Conservation (phyloP, 129 eudicot genomes). For the Chrysanthemum seticuspe region DNA sequence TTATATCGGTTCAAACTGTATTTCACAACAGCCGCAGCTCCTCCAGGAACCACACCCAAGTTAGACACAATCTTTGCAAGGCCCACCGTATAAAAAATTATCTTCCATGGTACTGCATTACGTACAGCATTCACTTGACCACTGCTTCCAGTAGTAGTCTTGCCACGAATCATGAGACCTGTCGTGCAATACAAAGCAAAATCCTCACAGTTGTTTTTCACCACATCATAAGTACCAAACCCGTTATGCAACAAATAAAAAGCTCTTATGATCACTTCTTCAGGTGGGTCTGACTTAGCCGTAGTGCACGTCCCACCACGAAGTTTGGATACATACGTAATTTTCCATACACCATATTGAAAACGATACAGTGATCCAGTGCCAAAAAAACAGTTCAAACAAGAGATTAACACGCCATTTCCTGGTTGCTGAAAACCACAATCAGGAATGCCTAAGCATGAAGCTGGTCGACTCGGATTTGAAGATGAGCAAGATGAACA, state of each 20-base stretch:
- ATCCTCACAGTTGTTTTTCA: constrained; percentile 53
- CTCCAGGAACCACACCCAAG: too few species aligned
- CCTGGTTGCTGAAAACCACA: constrained; percentile 34
- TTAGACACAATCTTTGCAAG: too few species aligned
- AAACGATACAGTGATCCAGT: constrained; percentile 41
- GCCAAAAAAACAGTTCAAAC: constrained; percentile 51
- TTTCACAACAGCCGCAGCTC: too few species aligned
- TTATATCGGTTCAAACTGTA: too few species aligned
- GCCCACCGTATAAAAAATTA: too few species aligned
- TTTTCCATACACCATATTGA: constrained; percentile 38
- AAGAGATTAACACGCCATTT: constrained; percentile 50
- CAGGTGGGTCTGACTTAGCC: constrained; percentile 45
- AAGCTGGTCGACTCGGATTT: not conserved
- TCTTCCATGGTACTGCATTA: too few species aligned
- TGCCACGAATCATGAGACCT: constrained; percentile 31
- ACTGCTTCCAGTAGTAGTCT: constrained; percentile 36
- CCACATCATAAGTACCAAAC: constrained; percentile 46
- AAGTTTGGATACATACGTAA: constrained; percentile 31
- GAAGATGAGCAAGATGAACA: too few species aligned
- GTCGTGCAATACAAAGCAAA: constrained; percentile 65
- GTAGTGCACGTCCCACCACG: constrained; percentile 67
- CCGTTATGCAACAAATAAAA: constrained; percentile 49
- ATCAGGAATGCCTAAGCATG: not conserved
- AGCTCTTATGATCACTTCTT: constrained; percentile 44
- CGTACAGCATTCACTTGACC: constrained; percentile 32